Percentiles rank a stretch among this genome's conserved stretches.
phyloP scores from a whole-genome alignment of 164 flowering plant species.

The Vitis cinerea region DNA sequence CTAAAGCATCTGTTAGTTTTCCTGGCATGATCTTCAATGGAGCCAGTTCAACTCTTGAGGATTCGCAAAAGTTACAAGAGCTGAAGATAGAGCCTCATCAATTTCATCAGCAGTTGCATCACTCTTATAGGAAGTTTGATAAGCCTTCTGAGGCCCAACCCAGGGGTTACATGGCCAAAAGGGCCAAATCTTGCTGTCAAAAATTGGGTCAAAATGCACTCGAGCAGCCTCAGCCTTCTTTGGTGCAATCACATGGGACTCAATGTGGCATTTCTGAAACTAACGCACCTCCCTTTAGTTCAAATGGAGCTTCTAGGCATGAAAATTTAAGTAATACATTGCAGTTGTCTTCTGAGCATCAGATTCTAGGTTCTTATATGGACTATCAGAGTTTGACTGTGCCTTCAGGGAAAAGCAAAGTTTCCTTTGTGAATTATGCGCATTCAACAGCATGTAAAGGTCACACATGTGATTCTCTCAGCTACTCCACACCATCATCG shows the following conservation, averaged over 20 bases:
- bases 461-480: not conserved
- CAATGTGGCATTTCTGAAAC: not conserved
- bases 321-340: not conserved
- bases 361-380: conserved; percentile 4
- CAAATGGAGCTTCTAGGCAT: not conserved
- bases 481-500: not conserved
- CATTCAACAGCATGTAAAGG: conserved; percentile 3
- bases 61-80: not conserved
- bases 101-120: not conserved
- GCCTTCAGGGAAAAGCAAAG: not conserved
- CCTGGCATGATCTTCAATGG: not conserved
- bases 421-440: conserved; percentile 4
- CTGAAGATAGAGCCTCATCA: too few relatives aligned
- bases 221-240: conserved; percentile 6
- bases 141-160: not conserved
- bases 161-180: not conserved
- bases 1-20: not conserved
- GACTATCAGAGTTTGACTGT: not conserved
- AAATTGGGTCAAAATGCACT: not conserved
- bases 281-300: not conserved
- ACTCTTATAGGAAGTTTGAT: conserved; percentile 1
- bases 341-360: not conserved
- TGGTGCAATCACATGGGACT: conserved; percentile 1
- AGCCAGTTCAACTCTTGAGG: too few relatives aligned
- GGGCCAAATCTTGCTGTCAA: not conserved